Percentiles rank a stretch among this genome's conserved stretches.
These are phyloP conservation scores for Geotrichum klebahnii DNA, from an alignment of 1,139 yeast genomes.

Conservation along the genomic window DNA sequence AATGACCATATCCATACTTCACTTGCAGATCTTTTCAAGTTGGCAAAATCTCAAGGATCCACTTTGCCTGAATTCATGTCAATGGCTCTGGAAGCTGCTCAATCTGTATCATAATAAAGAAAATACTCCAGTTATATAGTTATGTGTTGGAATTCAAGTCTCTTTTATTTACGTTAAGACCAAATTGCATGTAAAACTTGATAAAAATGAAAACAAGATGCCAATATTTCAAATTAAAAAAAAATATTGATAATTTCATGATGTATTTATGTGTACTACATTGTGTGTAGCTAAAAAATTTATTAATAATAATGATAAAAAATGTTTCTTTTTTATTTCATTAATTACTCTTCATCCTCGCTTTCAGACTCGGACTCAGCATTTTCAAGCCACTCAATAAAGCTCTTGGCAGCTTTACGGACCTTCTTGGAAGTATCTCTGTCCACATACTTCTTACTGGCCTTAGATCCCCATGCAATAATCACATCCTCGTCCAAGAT, in stretches of 20 bases:
- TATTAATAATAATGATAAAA: too few species aligned
- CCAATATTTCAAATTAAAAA: too few species aligned
- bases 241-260: too few species aligned
- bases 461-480: slow-evolving; percentile 83
- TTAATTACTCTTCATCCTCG: slow-evolving; percentile 32
- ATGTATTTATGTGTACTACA: too few species aligned
- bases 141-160: too few species aligned
- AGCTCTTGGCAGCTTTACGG: slow-evolving; percentile 93
- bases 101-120: background rate
- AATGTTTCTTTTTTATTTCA: too few species aligned
- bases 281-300: too few species aligned
- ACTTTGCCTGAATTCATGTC: slow-evolving; percentile 5
- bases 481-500: slow-evolving; percentile 78
- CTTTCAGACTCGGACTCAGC: slow-evolving; percentile 77
- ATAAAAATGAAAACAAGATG: too few species aligned
- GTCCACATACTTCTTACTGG: slow-evolving; percentile 88
- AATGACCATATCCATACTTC: slow-evolving; percentile 13
- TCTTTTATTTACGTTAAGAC: too few species aligned
- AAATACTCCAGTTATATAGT: too few species aligned
- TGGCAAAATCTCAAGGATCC: slow-evolving; percentile 16
- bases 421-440: slow-evolving; percentile 90
- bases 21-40: slow-evolving; percentile 4
- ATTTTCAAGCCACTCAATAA: slow-evolving; percentile 87
- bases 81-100: slow-evolving; percentile 6
- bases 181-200: too few species aligned